Conservation (phyloP, 306 rosid genomes). For the Cucurbita argyrosperma region DNA sequence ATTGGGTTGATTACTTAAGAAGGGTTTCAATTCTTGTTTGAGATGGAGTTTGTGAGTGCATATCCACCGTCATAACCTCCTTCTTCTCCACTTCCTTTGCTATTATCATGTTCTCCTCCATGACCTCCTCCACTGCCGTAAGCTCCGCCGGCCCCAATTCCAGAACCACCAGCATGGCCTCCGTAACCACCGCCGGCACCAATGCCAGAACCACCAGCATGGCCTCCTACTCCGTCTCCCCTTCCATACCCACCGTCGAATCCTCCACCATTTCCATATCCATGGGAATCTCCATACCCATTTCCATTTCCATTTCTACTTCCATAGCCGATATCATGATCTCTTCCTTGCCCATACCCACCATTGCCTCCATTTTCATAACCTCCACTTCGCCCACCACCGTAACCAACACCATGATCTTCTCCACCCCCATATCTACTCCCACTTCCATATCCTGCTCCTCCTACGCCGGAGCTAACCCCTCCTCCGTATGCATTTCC, state of each 20-base stretch:
- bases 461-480: too few relatives aligned
- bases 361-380: not conserved
- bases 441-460: not conserved
- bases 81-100: slow-evolving; percentile 27
- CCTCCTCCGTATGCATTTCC: too few relatives aligned
- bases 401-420: slow-evolving; percentile 5
- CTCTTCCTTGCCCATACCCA: not conserved
- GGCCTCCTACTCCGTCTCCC: not conserved
- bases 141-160: not conserved
- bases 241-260: slow-evolving; percentile 29
- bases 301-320: not conserved
- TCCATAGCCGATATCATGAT: too few relatives aligned
- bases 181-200: slow-evolving; percentile 13
- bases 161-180: not conserved
- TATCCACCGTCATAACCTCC: slow-evolving; percentile 53
- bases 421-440: slow-evolving; percentile 9
- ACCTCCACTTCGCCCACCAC: slow-evolving; percentile 9
- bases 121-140: slow-evolving; percentile 19
- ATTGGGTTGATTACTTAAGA: not conserved
- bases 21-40: not conserved
- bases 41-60: slow-evolving; percentile 7
- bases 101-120: slow-evolving; percentile 34
- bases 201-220: not conserved
- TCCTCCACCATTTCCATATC: not conserved
- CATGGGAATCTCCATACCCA: not conserved